These are phyloP conservation scores for Sporothrix sp. DNA, from an alignment of 2,329 filamentous ascomycete species.

Conservation along the genomic window DNA sequence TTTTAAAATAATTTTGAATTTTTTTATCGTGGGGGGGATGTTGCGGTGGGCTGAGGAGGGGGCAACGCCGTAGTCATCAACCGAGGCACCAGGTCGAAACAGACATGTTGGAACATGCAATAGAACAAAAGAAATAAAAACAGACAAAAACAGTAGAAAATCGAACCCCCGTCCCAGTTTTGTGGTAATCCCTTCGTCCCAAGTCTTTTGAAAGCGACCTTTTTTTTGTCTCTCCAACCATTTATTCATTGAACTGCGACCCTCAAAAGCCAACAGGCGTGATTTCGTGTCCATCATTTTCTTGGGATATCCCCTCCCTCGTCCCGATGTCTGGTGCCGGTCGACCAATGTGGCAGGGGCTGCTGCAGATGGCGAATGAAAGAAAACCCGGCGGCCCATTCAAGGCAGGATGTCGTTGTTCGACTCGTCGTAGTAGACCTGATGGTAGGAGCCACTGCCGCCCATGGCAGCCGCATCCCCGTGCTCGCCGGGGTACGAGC, in stretches of 20 bases:
- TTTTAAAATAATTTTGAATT: slow-evolving; percentile 1
- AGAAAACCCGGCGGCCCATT: too few relatives aligned
- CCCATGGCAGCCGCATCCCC: neutral
- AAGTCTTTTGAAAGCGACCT: neutral
- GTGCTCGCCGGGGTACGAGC: neutral
- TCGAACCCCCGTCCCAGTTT: neutral
- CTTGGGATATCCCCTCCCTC: too few relatives aligned
- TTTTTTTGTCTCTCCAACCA: neutral
- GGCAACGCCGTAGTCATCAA: slow-evolving; percentile 8
- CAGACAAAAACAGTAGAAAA: neutral
- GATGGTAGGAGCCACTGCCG: neutral
- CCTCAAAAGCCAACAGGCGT: too few relatives aligned
- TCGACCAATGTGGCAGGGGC: too few relatives aligned
- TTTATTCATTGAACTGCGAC: too few relatives aligned
- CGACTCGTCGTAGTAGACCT: neutral
- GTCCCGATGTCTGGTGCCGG: too few relatives aligned
- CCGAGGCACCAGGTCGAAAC: neutral
- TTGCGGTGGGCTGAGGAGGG: neutral
- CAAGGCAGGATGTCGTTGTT: neutral
- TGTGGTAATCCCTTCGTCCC: neutral
- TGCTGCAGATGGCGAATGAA: too few relatives aligned
- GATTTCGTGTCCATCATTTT: neutral
- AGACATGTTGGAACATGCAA: neutral
- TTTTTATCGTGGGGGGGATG: neutral
- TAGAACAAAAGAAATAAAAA: neutral